A percentile compares a stretch with the other conserved stretches of the same genome.
phyloP scores from a whole-genome alignment of 2,329 filamentous ascomycete species.

The Cercospora zeae-maydis region DNA sequence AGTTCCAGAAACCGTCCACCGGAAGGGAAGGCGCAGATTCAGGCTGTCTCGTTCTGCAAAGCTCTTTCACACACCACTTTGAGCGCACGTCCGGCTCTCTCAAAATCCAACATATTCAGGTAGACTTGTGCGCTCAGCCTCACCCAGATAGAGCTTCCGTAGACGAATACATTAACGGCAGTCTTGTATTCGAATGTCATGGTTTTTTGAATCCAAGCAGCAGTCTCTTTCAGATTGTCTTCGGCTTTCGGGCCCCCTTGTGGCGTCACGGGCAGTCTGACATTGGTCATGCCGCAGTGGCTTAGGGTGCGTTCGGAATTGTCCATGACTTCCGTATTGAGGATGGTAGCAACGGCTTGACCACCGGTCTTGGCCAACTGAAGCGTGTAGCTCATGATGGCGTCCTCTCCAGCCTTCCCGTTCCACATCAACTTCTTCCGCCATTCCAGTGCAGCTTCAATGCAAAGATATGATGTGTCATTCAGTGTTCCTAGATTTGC shows the following conservation, averaged over 20 bases:
- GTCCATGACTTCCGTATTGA: slow-evolving; percentile 71
- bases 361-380: slow-evolving; percentile 63
- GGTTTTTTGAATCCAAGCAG: slow-evolving; percentile 37
- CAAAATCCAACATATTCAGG: slow-evolving; percentile 71
- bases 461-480: slow-evolving; percentile 65
- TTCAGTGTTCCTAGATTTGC: slow-evolving; percentile 76
- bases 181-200: slow-evolving; percentile 62
- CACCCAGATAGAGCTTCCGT: slow-evolving; percentile 62
- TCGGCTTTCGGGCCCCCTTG: slow-evolving; percentile 32
- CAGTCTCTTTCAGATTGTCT: slow-evolving; percentile 22
- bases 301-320: slow-evolving; percentile 60
- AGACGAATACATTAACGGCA: slow-evolving; percentile 61
- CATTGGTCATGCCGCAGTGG: slow-evolving; percentile 54
- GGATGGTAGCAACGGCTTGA: slow-evolving; percentile 54
- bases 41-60: background rate
- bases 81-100: slow-evolving; percentile 33
- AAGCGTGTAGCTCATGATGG: slow-evolving; percentile 61
- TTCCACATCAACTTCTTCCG: slow-evolving; percentile 46
- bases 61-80: background rate
- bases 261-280: slow-evolving; percentile 63
- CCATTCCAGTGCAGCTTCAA: slow-evolving; percentile 69
- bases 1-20: background rate
- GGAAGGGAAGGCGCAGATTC: background rate
- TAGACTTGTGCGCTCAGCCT: slow-evolving; percentile 78
- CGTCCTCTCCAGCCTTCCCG: slow-evolving; percentile 58